phyloP scores from a whole-genome alignment of 2,329 filamentous ascomycete genomes.

The Passalora sequoiae region DNA sequence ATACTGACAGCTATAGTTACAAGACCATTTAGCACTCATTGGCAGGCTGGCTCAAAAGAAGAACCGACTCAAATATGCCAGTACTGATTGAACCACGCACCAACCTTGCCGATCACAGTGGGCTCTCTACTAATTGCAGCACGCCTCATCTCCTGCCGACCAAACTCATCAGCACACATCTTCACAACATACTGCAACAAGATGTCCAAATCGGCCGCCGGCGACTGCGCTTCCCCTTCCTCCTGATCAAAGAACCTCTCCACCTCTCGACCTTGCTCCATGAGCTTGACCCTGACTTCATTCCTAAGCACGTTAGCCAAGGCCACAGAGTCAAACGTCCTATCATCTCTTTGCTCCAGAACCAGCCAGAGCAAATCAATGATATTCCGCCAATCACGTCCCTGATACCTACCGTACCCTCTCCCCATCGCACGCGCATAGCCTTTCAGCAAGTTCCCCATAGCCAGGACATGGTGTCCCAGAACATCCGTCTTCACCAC shows the following conservation, averaged over 20 bases:
- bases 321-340: conserved; percentile 8
- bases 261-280: conserved; percentile 1
- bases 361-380: conserved; percentile 10
- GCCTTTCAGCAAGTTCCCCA: conserved; percentile 13
- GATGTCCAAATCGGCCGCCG: conserved; percentile 9
- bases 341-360: conserved; percentile 7
- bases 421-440: conserved; percentile 8
- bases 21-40: too few relatives aligned
- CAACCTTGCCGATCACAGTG: not conserved
- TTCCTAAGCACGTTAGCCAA: conserved; percentile 4
- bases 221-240: conserved; percentile 2
- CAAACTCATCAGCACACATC: conserved; percentile 9
- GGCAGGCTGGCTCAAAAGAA: too few relatives aligned
- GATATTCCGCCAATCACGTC: conserved; percentile 9
- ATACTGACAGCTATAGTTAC: too few relatives aligned
- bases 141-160: conserved; percentile 29
- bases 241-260: conserved; percentile 7
- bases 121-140: conserved; percentile 18
- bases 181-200: conserved; percentile 10
- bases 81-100: not conserved
- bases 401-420: conserved; percentile 4
- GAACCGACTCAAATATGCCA: too few relatives aligned
- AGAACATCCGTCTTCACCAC: conserved; percentile 5
- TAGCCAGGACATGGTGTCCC: conserved; percentile 12
- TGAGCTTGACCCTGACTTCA: conserved; percentile 6